phyloP scores from a whole-genome alignment of 441 rosid species.

The Metrosideros polymorpha region DNA sequence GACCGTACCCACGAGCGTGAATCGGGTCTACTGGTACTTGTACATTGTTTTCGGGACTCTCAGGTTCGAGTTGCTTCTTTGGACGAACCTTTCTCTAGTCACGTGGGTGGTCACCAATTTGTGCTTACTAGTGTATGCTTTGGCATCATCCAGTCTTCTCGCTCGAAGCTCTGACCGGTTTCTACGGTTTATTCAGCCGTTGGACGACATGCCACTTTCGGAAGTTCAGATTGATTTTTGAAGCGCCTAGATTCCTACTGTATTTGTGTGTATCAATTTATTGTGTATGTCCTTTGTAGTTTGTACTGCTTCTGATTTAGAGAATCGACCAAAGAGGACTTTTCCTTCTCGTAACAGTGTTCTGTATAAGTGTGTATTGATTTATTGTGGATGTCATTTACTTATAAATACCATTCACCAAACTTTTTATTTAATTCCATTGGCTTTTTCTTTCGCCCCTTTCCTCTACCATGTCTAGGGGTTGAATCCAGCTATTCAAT shows the following conservation, averaged over 20 bases:
- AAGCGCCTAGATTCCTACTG: not conserved
- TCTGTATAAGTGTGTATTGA: fast-evolving
- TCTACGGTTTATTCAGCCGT: not conserved
- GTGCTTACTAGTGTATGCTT: not conserved
- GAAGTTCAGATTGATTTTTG: not conserved
- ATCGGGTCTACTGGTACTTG: not conserved
- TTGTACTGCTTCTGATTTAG: not conserved
- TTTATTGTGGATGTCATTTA: not conserved
- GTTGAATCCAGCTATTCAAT: no score
- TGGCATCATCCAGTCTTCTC: not conserved
- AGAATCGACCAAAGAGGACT: not conserved
- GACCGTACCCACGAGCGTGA: not conserved
- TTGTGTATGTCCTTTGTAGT: not conserved
- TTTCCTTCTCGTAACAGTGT: not conserved
- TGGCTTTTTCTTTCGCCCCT: not conserved
- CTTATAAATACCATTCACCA: not conserved
- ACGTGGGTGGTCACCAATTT: not conserved
- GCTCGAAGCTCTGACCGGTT: fast-evolving
- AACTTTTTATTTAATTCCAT: not conserved
- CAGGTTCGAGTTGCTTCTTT: not conserved
- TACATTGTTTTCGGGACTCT: not conserved
- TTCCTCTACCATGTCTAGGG: not conserved
- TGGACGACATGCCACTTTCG: fast-evolving
- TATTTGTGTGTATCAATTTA: no score
- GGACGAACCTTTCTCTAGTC: not conserved